These are phyloP conservation scores for Selenicereus undatus DNA, from an alignment of 148 eudicot genomes.

Conservation along the genomic window DNA sequence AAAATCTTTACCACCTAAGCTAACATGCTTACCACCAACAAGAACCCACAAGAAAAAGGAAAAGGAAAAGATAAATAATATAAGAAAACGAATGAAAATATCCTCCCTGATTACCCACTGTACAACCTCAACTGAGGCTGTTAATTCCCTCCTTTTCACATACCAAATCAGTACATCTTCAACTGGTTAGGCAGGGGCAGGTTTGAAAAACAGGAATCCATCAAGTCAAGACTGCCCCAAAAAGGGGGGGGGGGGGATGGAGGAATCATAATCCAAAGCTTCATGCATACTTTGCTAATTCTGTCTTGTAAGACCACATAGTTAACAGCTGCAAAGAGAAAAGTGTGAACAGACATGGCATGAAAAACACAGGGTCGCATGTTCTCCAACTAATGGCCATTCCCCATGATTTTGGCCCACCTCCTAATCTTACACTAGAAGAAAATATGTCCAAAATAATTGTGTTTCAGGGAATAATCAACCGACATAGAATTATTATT, in stretches of 20 bases:
- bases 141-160: conserved; percentile 8
- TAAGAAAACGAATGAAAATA: not conserved
- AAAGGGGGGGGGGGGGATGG: too few relatives aligned
- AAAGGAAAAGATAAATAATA: not conserved
- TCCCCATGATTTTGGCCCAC: conserved; percentile 34
- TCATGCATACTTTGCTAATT: conserved; percentile 22
- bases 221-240: not conserved
- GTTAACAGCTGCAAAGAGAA: conserved; percentile 15
- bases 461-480: conserved; percentile 14
- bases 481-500: conserved; percentile 22
- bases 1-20: too few relatives aligned
- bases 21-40: not conserved
- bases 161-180: conserved; percentile 17
- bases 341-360: conserved; percentile 18
- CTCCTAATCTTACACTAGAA: conserved; percentile 18
- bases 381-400: conserved; percentile 21
- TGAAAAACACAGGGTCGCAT: conserved; percentile 24
- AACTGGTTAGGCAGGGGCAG: conserved; percentile 29
- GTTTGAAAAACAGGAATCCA: conserved; percentile 16
- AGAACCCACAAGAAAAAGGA: not conserved
- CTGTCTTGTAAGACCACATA: conserved; percentile 11
- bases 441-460: not conserved
- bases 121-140: not conserved
- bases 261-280: conserved; percentile 13
- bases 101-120: conserved; percentile 1